Percentiles rank a stretch among this genome's conserved stretches.
Evolutionary conservation across 768 basidiomycete genomes (phyloP).

Genomic region (Kwoniella europaea): DNA sequence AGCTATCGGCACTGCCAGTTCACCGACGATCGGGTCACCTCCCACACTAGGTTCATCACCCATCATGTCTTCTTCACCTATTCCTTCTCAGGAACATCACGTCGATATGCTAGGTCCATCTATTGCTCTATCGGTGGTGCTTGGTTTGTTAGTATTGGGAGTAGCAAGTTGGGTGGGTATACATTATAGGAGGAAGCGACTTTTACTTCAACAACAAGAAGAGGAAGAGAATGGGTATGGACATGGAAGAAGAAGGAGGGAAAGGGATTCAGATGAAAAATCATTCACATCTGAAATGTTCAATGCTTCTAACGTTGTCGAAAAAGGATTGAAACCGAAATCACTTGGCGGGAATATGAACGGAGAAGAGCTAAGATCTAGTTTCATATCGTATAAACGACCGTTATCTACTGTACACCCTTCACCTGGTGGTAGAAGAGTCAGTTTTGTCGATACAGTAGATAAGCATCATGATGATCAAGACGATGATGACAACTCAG

Average conservation of each 20-base stretch:
- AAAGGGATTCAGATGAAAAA: conserved; percentile 19
- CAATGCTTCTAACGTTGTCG: conserved; percentile 27
- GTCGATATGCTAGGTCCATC: conserved; percentile 24
- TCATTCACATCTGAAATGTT: conserved; percentile 26
- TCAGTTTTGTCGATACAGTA: conserved; percentile 30
- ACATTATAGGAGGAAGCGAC: conserved; percentile 25
- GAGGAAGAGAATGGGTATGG: not conserved
- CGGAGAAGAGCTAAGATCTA: conserved; percentile 5
- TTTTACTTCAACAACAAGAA: not conserved
- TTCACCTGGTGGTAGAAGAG: conserved; percentile 16
- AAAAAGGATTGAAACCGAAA: conserved; percentile 31
- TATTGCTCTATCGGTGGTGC: conserved; percentile 33
- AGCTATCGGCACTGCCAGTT: not conserved
- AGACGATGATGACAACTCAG: not conserved
- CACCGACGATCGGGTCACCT: conserved; percentile 26
- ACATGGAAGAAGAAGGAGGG: not conserved
- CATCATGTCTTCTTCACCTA: conserved; percentile 20
- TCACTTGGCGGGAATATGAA: not conserved
- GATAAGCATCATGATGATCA: not conserved
- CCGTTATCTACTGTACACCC: not conserved
- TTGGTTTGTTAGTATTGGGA: conserved; percentile 34
- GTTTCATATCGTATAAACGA: conserved; percentile 18
- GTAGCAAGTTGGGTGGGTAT: conserved; percentile 35
- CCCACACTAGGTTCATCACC: conserved; percentile 23
- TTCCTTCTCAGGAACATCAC: conserved; percentile 1